phyloP scores from a whole-genome alignment of 2,329 filamentous ascomycete genomes.

The Aspergillus vadensis region DNA sequence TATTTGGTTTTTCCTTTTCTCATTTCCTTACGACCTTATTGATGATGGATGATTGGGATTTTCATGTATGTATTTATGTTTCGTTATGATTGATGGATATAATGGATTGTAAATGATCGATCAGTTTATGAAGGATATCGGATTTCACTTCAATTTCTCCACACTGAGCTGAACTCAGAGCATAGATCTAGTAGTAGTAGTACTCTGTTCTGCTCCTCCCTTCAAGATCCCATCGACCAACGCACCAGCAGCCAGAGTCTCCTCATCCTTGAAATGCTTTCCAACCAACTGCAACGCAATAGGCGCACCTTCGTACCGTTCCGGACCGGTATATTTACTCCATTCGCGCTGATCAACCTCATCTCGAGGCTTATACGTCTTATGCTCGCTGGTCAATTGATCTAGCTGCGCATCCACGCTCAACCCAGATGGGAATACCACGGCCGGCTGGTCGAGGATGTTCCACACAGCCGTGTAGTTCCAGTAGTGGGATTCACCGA shows the following conservation, averaged over 20 bases:
- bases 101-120: constrained; percentile 15
- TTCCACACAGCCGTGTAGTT: constrained; percentile 41
- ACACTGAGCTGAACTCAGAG: neutral
- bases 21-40: constrained; percentile 13
- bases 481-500: constrained; percentile 40
- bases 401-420: constrained; percentile 30
- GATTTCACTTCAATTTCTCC: neutral
- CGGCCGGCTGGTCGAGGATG: constrained; percentile 34
- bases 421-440: constrained; percentile 33
- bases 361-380: constrained; percentile 25
- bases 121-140: neutral
- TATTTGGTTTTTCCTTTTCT: constrained; percentile 16
- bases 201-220: neutral
- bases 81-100: constrained; percentile 14
- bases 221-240: constrained; percentile 26
- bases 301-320: constrained; percentile 46
- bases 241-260: constrained; percentile 39
- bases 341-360: constrained; percentile 36
- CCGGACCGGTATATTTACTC: constrained; percentile 33
- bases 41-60: constrained; percentile 8
- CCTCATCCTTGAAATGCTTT: constrained; percentile 57
- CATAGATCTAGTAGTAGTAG: neutral
- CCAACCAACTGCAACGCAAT: constrained; percentile 56
- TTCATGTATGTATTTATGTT: constrained; percentile 13
- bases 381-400: constrained; percentile 16